phyloP scores from a whole-genome alignment of 2,329 filamentous ascomycete species.

The Trichophyton simii region DNA sequence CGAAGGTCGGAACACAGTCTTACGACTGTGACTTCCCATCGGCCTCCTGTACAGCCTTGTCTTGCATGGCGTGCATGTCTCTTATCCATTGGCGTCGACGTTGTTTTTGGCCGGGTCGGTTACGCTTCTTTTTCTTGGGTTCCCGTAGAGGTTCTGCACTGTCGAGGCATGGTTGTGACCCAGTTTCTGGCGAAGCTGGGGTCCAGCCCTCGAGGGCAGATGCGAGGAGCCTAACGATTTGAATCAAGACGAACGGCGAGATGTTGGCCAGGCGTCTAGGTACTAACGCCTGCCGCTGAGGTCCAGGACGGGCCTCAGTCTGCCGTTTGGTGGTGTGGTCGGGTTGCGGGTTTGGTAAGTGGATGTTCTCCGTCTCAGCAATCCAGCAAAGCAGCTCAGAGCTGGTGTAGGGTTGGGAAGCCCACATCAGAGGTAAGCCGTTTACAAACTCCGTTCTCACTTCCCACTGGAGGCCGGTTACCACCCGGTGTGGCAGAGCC shows the following conservation, averaged over 20 bases:
- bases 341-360: background rate
- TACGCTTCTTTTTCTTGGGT: constrained; percentile 3
- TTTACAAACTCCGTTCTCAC: background rate
- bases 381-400: background rate
- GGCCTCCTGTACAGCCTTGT: background rate
- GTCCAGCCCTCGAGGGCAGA: background rate
- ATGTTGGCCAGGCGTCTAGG: constrained; percentile 14
- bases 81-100: background rate
- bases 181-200: background rate
- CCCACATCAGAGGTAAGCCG: constrained; percentile 1
- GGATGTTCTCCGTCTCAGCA: background rate
- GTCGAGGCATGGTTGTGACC: background rate
- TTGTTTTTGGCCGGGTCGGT: background rate
- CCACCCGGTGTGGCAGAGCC: constrained; percentile 1
- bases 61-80: background rate
- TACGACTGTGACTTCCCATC: background rate
- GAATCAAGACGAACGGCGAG: constrained; percentile 9
- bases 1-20: background rate
- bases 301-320: background rate
- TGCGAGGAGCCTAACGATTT: background rate
- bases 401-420: background rate
- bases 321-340: background rate
- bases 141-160: background rate
- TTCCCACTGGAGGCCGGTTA: background rate
- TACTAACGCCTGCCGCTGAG: constrained; percentile 15